These are phyloP conservation scores for Cladosporium sphaerospermum DNA, from an alignment of 2,329 filamentous ascomycete species.

Conservation along the genomic window DNA sequence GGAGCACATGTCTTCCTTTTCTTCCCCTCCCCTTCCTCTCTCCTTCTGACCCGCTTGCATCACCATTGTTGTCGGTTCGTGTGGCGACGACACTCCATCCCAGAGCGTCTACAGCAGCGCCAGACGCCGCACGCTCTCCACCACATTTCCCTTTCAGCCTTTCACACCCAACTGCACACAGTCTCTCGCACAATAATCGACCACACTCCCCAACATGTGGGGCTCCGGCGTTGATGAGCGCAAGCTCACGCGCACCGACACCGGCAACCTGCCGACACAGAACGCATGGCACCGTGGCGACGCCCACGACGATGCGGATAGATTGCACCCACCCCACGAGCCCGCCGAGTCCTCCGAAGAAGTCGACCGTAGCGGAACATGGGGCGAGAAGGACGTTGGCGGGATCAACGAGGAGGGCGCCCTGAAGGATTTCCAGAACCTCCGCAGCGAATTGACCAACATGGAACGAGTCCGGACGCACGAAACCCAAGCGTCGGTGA, in stretches of 20 bases:
- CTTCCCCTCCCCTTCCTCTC: not conserved
- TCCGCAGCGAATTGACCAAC: conserved; percentile 50
- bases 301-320: conserved; percentile 16
- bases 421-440: conserved; percentile 54
- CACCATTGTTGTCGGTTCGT: not conserved
- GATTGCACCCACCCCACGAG: conserved; percentile 18
- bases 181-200: not conserved
- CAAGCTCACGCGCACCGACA: conserved; percentile 18
- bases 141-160: not conserved
- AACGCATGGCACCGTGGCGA: conserved; percentile 22
- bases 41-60: not conserved
- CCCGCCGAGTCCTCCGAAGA: conserved; percentile 26
- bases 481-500: conserved; percentile 21
- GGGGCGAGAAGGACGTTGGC: conserved; percentile 57
- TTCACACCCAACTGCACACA: not conserved
- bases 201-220: conserved; percentile 19
- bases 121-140: conserved; percentile 3
- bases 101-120: not conserved
- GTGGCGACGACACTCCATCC: not conserved
- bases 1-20: not conserved
- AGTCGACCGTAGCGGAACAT: conserved; percentile 44
- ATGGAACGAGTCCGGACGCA: conserved; percentile 42
- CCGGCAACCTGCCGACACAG: conserved; percentile 17
- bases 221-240: conserved; percentile 23
- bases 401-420: conserved; percentile 48